These are phyloP conservation scores for Tephrocybe sp. DNA, from an alignment of 768 basidiomycete genomes.

Conservation along the genomic window DNA sequence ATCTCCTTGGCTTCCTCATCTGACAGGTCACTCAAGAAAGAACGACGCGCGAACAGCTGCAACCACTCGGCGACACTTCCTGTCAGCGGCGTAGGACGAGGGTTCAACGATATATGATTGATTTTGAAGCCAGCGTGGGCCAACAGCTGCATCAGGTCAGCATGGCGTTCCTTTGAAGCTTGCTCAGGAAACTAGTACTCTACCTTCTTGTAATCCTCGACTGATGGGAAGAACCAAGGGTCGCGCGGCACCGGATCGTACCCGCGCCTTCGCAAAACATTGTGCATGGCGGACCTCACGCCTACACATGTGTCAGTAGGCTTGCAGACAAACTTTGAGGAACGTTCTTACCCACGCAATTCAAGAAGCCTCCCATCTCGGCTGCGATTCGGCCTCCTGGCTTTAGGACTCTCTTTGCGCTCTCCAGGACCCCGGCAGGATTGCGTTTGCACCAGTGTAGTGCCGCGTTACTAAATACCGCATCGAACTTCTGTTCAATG, in stretches of 20 bases:
- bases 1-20: slow-evolving; percentile 58
- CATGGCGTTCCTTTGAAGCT: no score
- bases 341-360: slow-evolving; percentile 53
- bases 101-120: slow-evolving; percentile 51
- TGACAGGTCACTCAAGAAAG: slow-evolving; percentile 53
- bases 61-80: slow-evolving; percentile 68
- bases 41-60: slow-evolving; percentile 58
- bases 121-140: slow-evolving; percentile 56
- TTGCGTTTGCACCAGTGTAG: slow-evolving; percentile 86
- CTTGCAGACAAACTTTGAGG: neutral
- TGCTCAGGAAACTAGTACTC: neutral
- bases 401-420: slow-evolving; percentile 61
- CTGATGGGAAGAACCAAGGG: slow-evolving; percentile 86
- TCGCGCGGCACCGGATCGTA: slow-evolving; percentile 61
- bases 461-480: slow-evolving; percentile 77
- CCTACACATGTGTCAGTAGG: slow-evolving; percentile 42
- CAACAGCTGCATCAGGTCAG: slow-evolving; percentile 43
- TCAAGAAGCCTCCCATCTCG: slow-evolving; percentile 80
- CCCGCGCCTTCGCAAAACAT: slow-evolving; percentile 50
- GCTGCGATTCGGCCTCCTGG: slow-evolving; percentile 70
- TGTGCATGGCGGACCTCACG: slow-evolving; percentile 56
- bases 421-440: slow-evolving; percentile 63
- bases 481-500: slow-evolving; percentile 54
- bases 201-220: slow-evolving; percentile 62
- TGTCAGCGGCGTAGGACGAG: slow-evolving; percentile 52